Evolutionary conservation across 1,284 basidiomycete genomes (phyloP).

Genomic region (Quambalaria eucalypti): DNA sequence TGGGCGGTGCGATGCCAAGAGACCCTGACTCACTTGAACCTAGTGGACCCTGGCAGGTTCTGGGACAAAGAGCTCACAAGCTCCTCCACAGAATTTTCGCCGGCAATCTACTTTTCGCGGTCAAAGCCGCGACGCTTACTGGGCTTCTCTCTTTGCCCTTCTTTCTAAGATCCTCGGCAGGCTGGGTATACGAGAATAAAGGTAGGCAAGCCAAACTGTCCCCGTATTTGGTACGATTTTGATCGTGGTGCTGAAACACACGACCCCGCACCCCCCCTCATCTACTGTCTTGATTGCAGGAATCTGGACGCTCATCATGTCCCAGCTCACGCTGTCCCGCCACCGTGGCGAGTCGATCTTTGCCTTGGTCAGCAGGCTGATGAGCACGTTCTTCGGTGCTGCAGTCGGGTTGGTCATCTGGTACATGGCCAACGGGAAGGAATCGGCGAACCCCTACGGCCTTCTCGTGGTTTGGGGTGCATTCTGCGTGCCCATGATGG

Average conservation of each 20-base stretch:
- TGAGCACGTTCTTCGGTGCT: slow-evolving; percentile 47
- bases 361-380: slow-evolving; percentile 27
- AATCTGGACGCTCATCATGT: slow-evolving; percentile 44
- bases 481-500: slow-evolving; percentile 57
- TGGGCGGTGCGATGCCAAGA: slow-evolving; percentile 53
- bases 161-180: slow-evolving; percentile 22
- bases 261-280: too few species aligned
- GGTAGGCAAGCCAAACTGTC: neutral
- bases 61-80: slow-evolving; percentile 22
- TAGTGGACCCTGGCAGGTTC: slow-evolving; percentile 14
- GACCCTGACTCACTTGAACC: slow-evolving; percentile 70
- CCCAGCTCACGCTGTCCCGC: slow-evolving; percentile 34
- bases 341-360: slow-evolving; percentile 39
- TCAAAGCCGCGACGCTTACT: slow-evolving; percentile 68
- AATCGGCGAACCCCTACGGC: slow-evolving; percentile 58
- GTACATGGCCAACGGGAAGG: slow-evolving; percentile 55
- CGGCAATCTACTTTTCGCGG: slow-evolving; percentile 56
- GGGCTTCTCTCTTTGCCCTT: slow-evolving; percentile 46
- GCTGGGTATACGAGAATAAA: slow-evolving; percentile 38
- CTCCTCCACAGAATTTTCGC: slow-evolving; percentile 26
- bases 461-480: slow-evolving; percentile 63
- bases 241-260: too few species aligned
- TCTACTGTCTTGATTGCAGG: too few species aligned
- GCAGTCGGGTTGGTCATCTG: slow-evolving; percentile 62
- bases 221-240: too few species aligned